These are phyloP conservation scores for Termitomyces sp. DNA, from an alignment of 768 basidiomycete genomes.

Conservation along the genomic window DNA sequence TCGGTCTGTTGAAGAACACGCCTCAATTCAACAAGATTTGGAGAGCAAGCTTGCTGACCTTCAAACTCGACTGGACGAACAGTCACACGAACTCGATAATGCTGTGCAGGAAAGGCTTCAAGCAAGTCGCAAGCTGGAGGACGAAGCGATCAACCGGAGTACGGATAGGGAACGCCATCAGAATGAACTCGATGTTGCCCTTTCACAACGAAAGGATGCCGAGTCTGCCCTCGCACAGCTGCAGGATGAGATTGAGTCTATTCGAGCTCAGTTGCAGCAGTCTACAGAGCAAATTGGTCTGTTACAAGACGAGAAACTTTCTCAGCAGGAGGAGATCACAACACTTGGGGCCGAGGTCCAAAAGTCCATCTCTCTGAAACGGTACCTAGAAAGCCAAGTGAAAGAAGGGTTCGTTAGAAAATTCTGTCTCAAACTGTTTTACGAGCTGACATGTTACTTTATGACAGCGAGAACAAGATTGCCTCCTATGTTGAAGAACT, in stretches of 20 bases:
- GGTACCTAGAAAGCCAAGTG: constrained; percentile 60
- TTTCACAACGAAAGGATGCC: constrained; percentile 23
- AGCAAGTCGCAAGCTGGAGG: constrained; percentile 35
- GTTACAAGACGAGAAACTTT: constrained; percentile 47
- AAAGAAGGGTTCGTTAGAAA: constrained; percentile 50
- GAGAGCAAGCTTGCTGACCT: constrained; percentile 33
- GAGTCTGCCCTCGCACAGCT: constrained; percentile 32
- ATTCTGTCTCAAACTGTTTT: background rate
- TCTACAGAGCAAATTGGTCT: constrained; percentile 30
- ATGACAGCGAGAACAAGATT: constrained; percentile 45
- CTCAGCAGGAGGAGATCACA: constrained; percentile 54
- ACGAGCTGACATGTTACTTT: constrained; percentile 2
- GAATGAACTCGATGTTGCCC: constrained; percentile 26
- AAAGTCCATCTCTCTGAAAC: constrained; percentile 54
- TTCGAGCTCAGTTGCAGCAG: constrained; percentile 39
- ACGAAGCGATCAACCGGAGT: constrained; percentile 30
- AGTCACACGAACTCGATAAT: constrained; percentile 32
- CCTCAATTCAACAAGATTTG: constrained; percentile 20
- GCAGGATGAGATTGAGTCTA: constrained; percentile 29
- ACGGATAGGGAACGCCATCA: constrained; percentile 29
- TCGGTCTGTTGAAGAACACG: constrained; percentile 24
- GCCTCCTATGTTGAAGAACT: constrained; percentile 34
- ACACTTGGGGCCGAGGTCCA: constrained; percentile 63
- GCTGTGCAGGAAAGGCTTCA: constrained; percentile 34
- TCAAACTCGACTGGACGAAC: constrained; percentile 31